phyloP scores from a whole-genome alignment of 768 basidiomycete species.

The Rhizopogon vulgaris region DNA sequence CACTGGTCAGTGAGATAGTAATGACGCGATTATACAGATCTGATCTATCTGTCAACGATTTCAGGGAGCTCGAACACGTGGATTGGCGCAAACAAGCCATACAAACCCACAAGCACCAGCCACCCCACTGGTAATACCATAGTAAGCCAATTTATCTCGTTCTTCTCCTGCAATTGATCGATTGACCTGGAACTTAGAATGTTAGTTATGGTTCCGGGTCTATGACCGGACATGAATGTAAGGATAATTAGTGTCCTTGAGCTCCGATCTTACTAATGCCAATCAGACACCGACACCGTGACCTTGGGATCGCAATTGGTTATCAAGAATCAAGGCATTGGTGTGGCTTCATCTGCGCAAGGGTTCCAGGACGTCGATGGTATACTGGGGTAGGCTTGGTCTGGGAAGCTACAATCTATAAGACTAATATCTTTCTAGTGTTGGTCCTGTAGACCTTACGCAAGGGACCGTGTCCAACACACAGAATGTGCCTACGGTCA shows the following conservation, averaged over 20 bases:
- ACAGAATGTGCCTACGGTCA: slow-evolving; percentile 40
- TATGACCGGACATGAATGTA: slow-evolving; percentile 49
- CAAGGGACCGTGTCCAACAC: slow-evolving; percentile 30
- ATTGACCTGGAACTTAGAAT: slow-evolving; percentile 23
- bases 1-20: slow-evolving; percentile 30
- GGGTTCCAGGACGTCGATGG: slow-evolving; percentile 43
- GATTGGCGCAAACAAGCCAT: slow-evolving; percentile 44
- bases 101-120: slow-evolving; percentile 37
- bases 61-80: slow-evolving; percentile 44
- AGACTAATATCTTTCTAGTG: slow-evolving; percentile 15
- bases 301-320: slow-evolving; percentile 32
- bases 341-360: slow-evolving; percentile 32
- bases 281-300: slow-evolving; percentile 38
- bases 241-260: slow-evolving; percentile 2
- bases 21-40: not conserved
- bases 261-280: not conserved
- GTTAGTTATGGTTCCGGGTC: slow-evolving; percentile 51
- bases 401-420: not conserved
- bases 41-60: not conserved
- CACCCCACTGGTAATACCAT: slow-evolving; percentile 27
- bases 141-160: slow-evolving; percentile 28
- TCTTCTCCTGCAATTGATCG: not conserved
- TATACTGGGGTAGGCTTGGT: slow-evolving; percentile 34
- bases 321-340: slow-evolving; percentile 38
- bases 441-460: slow-evolving; percentile 46